These are phyloP conservation scores for Seminavis robusta DNA, from an alignment of 108 stramenopile species.

Conservation along the genomic window DNA sequence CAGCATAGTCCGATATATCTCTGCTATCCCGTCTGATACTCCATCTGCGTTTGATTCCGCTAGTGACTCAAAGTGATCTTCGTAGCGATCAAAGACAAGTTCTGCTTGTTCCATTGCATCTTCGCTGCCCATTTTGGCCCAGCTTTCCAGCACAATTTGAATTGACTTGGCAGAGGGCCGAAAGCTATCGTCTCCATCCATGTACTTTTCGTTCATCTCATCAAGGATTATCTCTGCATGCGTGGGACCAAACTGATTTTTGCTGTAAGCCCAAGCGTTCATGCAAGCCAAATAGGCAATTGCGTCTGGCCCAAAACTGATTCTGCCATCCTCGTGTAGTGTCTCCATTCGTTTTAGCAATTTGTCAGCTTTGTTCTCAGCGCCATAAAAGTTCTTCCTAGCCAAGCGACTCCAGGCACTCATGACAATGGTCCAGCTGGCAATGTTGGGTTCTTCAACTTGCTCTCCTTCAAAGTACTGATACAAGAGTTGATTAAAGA, in stretches of 20 bases:
- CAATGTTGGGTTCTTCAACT: slow-evolving; percentile 34
- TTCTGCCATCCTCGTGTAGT: slow-evolving; percentile 36
- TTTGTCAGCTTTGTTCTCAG: slow-evolving; percentile 52
- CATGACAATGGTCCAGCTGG: slow-evolving; percentile 50
- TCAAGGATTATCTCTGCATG: slow-evolving; percentile 55
- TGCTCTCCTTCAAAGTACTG: slow-evolving; percentile 14
- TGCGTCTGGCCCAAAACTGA: slow-evolving; percentile 33
- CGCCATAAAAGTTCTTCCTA: slow-evolving; percentile 31
- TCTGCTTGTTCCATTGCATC: slow-evolving; percentile 32
- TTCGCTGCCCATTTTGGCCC: slow-evolving; percentile 20
- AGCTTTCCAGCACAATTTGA: slow-evolving; percentile 44
- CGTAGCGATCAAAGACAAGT: slow-evolving; percentile 25
- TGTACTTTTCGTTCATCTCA: slow-evolving; percentile 48
- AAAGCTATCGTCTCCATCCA: slow-evolving; percentile 45
- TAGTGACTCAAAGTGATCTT: slow-evolving; percentile 17
- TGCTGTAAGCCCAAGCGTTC: slow-evolving; percentile 56
- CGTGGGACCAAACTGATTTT: slow-evolving; percentile 27
- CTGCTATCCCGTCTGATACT: slow-evolving; percentile 13
- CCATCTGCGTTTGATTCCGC: neutral
- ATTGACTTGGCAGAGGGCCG: slow-evolving; percentile 28
- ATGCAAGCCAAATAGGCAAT: slow-evolving; percentile 42
- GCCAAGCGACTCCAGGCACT: slow-evolving; percentile 38
- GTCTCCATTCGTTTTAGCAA: slow-evolving; percentile 55
- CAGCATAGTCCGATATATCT: slow-evolving; percentile 34
- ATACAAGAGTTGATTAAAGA: slow-evolving; percentile 33